Base-by-base conservation (phyloP, 108 stramenopile species). In the Skeletonema potamos region DNA sequence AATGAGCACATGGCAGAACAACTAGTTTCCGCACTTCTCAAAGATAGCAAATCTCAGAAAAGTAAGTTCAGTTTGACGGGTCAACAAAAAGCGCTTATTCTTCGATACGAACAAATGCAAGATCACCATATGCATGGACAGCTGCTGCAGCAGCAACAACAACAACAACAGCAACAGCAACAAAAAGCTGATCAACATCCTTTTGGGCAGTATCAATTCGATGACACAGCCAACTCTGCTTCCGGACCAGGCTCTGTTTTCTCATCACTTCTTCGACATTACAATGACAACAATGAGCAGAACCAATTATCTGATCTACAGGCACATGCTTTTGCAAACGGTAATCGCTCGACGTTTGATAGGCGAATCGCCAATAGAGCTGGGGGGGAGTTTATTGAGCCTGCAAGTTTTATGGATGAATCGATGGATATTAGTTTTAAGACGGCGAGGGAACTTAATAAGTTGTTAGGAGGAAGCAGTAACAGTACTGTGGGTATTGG, bases 71-170 rank as follows among this genome's bases (percentile, higher is more conserved):
- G 64, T 30, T 30, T 39, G 57, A 68, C 61, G 18, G 39, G 69
- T 12, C n/a, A 60, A 20, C 28, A 64, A 36, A 67, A 70, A 41
- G 61, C 61, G 10, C 54, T 64, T 22, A 61, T 68, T 3, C 62
- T 56, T n/a, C 37, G 32, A 22, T n/a, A 27, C 28, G 10, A 55
- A 26, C 26, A 66, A 54, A 30, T 20, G 37, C 44, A 54, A 28
- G 32, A 48, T 51, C 58, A 63, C 20, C 61, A 60, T 1, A 60
- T 60, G 41, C 73, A 58, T 11, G 41, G 57, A 58, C 54, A 65
- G 4, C 51, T 29, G 46, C 65, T 29, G 28, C 22, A 51, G 1
- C 27, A 13, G n/a, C 17, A 28, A 65, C 46, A 48, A 58, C 58
- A 44, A 28, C 34, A 39, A 58, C 59, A 44, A 24, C 55, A 58